Conservation (phyloP, 1,284 basidiomycete species). For the Cutaneotrichosporon arboriforme region DNA sequence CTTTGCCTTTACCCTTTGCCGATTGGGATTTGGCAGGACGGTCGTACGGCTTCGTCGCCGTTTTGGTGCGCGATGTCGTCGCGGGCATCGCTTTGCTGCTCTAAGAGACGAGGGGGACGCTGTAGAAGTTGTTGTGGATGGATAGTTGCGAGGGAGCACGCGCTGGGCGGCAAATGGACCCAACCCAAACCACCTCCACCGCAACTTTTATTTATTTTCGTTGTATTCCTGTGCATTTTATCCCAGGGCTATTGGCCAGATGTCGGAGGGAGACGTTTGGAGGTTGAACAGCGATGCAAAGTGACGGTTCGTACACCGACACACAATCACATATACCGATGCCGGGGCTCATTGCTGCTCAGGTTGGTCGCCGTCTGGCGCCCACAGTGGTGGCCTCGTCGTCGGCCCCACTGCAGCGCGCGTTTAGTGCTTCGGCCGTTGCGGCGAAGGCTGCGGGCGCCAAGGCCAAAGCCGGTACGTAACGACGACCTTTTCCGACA, state of each 20-base stretch:
- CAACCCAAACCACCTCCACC: neutral
- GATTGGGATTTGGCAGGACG: conserved; percentile 6
- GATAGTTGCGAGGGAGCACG: neutral
- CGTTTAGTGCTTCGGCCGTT: conserved; percentile 17
- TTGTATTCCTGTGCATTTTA: conserved; percentile 8
- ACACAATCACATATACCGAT: no score
- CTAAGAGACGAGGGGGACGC: no score
- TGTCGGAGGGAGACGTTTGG: no score
- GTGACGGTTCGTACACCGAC: no score
- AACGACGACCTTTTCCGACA: neutral
- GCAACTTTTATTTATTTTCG: conserved; percentile 4
- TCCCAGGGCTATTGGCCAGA: neutral
- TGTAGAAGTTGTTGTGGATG: neutral
- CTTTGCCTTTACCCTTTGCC: conserved; percentile 14
- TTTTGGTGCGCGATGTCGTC: conserved; percentile 2
- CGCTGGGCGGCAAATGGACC: neutral
- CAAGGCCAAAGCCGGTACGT: conserved; percentile 11
- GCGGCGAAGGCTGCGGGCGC: conserved; percentile 5
- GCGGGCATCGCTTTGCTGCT: conserved; percentile 11
- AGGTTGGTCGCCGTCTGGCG: neutral
- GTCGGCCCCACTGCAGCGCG: conserved; percentile 13
- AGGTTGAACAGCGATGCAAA: no score
- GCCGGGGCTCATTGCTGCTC: no score
- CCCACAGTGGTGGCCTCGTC: conserved; percentile 8
- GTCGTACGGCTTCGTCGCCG: conserved; percentile 16